These are phyloP conservation scores for Atkinsonella texensis DNA, from an alignment of 2,329 filamentous ascomycete genomes.

Conservation along the genomic window DNA sequence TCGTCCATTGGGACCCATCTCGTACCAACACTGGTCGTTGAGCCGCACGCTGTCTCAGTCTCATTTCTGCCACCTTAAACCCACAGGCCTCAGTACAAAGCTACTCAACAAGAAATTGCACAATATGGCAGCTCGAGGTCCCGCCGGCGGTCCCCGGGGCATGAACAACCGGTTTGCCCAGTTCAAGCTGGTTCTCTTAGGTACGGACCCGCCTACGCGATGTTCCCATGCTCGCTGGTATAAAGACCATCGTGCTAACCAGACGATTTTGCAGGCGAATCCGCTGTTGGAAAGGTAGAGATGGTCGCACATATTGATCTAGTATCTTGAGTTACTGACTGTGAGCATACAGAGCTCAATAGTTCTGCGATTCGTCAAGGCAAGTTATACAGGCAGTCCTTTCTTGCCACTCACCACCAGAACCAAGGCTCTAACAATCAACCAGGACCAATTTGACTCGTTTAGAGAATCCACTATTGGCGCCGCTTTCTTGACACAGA, in stretches of 20 bases:
- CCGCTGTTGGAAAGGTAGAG: conserved; percentile 90
- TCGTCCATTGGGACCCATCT: not conserved
- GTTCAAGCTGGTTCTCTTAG: conserved; percentile 95
- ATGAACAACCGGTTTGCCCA: conserved; percentile 85
- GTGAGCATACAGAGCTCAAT: conserved; percentile 69
- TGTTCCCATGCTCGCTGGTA: not conserved
- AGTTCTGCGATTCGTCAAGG: conserved; percentile 96
- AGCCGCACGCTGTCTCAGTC: not conserved
- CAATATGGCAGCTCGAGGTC: conserved; percentile 74
- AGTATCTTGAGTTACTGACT: conserved; percentile 10
- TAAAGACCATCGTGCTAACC: conserved; percentile 5
- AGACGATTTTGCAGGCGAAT: conserved; percentile 58
- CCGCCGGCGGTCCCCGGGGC: conserved; percentile 45
- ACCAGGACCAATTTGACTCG: conserved; percentile 91
- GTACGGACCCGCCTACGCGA: conserved; percentile 39
- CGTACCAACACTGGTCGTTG: not conserved
- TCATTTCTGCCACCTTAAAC: not conserved
- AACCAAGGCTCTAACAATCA: not conserved
- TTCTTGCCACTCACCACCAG: not conserved
- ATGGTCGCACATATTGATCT: not conserved
- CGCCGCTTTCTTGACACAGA: conserved; percentile 97
- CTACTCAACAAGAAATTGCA: not conserved
- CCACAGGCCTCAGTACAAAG: not conserved
- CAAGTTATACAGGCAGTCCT: conserved; percentile 27
- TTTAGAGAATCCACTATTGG: conserved; percentile 98